Percentiles rank a stretch among this genome's conserved stretches.
Evolutionary conservation across 2,329 filamentous ascomycete genomes (phyloP).

Genomic region (Geosmithia morbida): DNA sequence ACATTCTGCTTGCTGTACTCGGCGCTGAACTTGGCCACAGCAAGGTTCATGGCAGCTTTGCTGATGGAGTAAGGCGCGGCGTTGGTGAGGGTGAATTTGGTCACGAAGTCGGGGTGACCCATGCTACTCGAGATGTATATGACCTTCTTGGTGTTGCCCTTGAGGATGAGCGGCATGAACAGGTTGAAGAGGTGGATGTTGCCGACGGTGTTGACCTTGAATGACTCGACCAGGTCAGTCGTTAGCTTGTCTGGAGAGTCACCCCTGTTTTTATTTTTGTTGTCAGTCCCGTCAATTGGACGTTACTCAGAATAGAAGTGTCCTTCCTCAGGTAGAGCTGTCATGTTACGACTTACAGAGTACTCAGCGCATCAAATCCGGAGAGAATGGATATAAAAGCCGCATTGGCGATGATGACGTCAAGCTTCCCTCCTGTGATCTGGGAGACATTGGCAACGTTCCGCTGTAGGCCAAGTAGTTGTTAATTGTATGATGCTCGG

Average conservation of each 20-base stretch:
- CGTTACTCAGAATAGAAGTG: too few species aligned
- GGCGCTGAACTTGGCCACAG: conserved; percentile 33
- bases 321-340: too few species aligned
- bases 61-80: conserved; percentile 25
- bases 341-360: too few species aligned
- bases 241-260: neutral
- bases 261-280: neutral
- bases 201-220: conserved; percentile 33
- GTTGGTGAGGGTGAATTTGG: conserved; percentile 17
- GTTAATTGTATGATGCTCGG: neutral
- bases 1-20: conserved; percentile 31
- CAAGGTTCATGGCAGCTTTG: conserved; percentile 34
- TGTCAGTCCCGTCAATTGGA: too few species aligned
- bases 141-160: conserved; percentile 35
- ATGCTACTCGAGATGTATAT: conserved; percentile 29
- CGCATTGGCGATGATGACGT: conserved; percentile 60
- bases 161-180: conserved; percentile 35
- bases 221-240: conserved; percentile 4
- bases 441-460: conserved; percentile 1
- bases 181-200: conserved; percentile 33
- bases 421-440: conserved; percentile 22
- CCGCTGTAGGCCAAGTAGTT: neutral
- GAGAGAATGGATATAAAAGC: conserved; percentile 39
- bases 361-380: neutral
- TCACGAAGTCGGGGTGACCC: conserved; percentile 27